A percentile compares a stretch with the other conserved stretches of the same genome.
These are phyloP conservation scores for Pichia kluyveri DNA, from an alignment of 805 yeast genomes.

Conservation along the genomic window DNA sequence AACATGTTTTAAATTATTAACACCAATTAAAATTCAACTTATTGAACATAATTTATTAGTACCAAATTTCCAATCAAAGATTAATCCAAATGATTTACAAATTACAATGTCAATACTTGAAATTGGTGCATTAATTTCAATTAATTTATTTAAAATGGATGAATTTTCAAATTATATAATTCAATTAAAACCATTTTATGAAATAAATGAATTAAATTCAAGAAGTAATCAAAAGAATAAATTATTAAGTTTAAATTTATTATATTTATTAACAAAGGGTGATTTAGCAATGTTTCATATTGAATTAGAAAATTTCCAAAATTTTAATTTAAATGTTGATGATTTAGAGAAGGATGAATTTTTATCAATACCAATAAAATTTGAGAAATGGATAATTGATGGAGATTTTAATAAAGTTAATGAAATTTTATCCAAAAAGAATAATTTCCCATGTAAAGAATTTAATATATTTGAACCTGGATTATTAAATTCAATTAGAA, in stretches of 20 bases:
- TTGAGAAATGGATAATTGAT: constrained; percentile 92
- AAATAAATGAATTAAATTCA: constrained; percentile 20
- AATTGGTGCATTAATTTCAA: constrained; percentile 75
- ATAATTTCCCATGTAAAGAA: constrained; percentile 61
- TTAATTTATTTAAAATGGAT: constrained; percentile 51
- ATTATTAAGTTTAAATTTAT: constrained; percentile 64
- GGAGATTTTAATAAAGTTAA: constrained; percentile 92
- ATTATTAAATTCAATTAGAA: constrained; percentile 69
- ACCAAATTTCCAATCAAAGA: constrained; percentile 38
- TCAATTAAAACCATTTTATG: constrained; percentile 74
- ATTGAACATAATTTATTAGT: constrained; percentile 70
- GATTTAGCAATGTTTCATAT: constrained; percentile 84
- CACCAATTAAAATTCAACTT: constrained; percentile 68
- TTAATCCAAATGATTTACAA: constrained; percentile 53
- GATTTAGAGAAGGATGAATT: constrained; percentile 60
- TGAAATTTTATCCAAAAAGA: constrained; percentile 46
- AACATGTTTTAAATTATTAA: constrained; percentile 51
- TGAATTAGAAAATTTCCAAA: constrained; percentile 67
- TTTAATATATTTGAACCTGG: constrained; percentile 70
- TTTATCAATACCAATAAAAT: constrained; percentile 74
- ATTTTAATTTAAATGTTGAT: constrained; percentile 31
- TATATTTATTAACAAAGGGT: constrained; percentile 72
- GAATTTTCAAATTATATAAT: constrained; percentile 66
- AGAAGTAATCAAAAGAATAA: constrained; percentile 57
- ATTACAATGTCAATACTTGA: constrained; percentile 81